Conservation (phyloP, 1,139 yeast genomes). For the Hemisphaericaspora lyxosophila region DNA sequence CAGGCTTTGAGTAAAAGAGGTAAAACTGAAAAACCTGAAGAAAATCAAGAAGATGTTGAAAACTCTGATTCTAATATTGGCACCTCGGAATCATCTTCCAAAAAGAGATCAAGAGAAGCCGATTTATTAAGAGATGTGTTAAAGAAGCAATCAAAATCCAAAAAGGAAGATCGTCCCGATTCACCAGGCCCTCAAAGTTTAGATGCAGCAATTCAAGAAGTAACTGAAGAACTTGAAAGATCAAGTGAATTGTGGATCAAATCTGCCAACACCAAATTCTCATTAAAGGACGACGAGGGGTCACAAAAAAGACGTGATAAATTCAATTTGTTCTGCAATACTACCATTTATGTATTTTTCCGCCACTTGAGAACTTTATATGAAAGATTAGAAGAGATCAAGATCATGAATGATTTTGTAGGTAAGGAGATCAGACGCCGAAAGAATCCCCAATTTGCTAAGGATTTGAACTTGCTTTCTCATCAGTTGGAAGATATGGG, state of each 20-base stretch:
- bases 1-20: conserved; percentile 25
- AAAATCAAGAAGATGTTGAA: conserved; percentile 14
- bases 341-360: conserved; percentile 88
- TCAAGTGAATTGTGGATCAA: conserved; percentile 70
- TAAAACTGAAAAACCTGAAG: conserved; percentile 16
- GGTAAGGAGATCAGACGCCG: conserved; percentile 69
- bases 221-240: conserved; percentile 49
- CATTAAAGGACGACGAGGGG: conserved; percentile 24
- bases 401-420: conserved; percentile 62
- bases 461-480: conserved; percentile 78
- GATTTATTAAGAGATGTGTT: conserved; percentile 76
- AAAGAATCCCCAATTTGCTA: conserved; percentile 78
- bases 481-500: conserved; percentile 82
- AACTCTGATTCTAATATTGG: conserved; percentile 10
- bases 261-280: conserved; percentile 38
- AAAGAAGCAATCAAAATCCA: conserved; percentile 58
- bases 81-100: conserved; percentile 21
- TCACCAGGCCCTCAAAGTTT: conserved; percentile 30
- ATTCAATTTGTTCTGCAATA: conserved; percentile 83
- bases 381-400: conserved; percentile 76
- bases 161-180: conserved; percentile 38
- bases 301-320: conserved; percentile 38
- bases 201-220: conserved; percentile 38
- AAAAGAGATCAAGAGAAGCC: conserved; percentile 59
- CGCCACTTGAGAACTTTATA: conserved; percentile 82